These are phyloP conservation scores for Scenedesmus sp. DNA, from an alignment of 163 green algal species.

Conservation along the genomic window DNA sequence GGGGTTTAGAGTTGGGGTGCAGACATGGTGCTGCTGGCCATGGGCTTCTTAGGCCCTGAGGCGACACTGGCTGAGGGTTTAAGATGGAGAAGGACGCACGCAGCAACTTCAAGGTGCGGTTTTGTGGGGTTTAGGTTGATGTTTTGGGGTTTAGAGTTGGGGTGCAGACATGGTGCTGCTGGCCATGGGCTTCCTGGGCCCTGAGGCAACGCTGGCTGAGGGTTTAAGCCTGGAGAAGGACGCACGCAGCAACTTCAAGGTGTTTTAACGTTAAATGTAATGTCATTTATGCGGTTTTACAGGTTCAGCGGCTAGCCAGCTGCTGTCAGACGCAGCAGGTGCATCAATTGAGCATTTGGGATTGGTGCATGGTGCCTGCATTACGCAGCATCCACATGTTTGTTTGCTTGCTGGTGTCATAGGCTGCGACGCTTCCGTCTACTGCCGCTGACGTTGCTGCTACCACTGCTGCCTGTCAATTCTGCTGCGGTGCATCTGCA, in stretches of 20 bases:
- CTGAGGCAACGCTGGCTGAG: too few relatives aligned
- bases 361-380: too few relatives aligned
- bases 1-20: not conserved
- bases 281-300: too few relatives aligned
- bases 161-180: not conserved
- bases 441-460: not conserved
- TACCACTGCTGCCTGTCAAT: not conserved
- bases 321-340: too few relatives aligned
- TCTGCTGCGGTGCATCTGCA: not conserved
- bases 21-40: slow-evolving; percentile 60
- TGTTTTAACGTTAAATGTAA: too few relatives aligned
- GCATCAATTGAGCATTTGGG: too few relatives aligned
- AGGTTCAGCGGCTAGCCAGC: too few relatives aligned
- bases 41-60: slow-evolving; percentile 97
- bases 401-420: too few relatives aligned
- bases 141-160: not conserved
- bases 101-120: slow-evolving; percentile 93
- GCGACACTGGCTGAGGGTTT: too few relatives aligned
- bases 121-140: not conserved
- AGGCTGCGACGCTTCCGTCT: too few relatives aligned
- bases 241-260: slow-evolving; percentile 94
- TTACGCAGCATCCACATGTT: too few relatives aligned
- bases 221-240: slow-evolving; percentile 88
- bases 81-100: slow-evolving; percentile 85
- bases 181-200: slow-evolving; percentile 95